Base-by-base conservation (phyloP, 352 stramenopile species). In the Phytopythium sindhum region DNA sequence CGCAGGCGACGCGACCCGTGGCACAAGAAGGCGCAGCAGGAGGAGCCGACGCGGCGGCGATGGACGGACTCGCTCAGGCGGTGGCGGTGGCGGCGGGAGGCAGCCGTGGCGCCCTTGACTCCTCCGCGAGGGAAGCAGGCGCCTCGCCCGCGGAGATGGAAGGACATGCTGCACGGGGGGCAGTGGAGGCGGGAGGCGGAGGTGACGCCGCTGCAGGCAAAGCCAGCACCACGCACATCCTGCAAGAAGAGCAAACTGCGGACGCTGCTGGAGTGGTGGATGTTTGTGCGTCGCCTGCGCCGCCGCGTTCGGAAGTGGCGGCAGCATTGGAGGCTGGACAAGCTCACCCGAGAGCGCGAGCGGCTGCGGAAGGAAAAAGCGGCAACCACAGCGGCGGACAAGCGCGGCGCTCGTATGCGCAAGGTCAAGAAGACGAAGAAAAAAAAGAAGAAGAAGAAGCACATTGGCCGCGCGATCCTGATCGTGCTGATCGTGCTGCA, bases 381-480 rank as follows among this genome's bases (percentile, higher is more conserved):
- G 10, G 2, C 23, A 28, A 24, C 37, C 37, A 12, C 35, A 4
- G 12, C 35, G 4, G 35, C 37, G 37, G 11, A 42, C 37, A 42
- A 42, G 37, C 2, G 10, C 37, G 11, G 37, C 11, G 11, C 3
- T 15, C 11, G 37, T 6, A 6, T 17, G 37, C 37, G 11, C 37
- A 42, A 42, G 37, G 11, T 1, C 45, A 52, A 52, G 45, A 28
- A 52, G 47, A 15, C 11, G 47, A 54, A 33, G 47, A 54, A 35
- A n/a, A 26, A 28, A 14, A 57, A 57, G 51, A 57, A 41, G 51
- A 57, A 42, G 51, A 57, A 57, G 51, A 39, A 37, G 17, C 51
- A 57, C 51, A 24, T 42, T n/a, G 51, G 51, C 2, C 24, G 51
- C 28, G 51, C 51, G 14, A 57, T 57, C 51, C 7, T 57, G 24